Conservation (phyloP, 2,329 filamentous ascomycete genomes). For the Pestalotiopsis sp. region DNA sequence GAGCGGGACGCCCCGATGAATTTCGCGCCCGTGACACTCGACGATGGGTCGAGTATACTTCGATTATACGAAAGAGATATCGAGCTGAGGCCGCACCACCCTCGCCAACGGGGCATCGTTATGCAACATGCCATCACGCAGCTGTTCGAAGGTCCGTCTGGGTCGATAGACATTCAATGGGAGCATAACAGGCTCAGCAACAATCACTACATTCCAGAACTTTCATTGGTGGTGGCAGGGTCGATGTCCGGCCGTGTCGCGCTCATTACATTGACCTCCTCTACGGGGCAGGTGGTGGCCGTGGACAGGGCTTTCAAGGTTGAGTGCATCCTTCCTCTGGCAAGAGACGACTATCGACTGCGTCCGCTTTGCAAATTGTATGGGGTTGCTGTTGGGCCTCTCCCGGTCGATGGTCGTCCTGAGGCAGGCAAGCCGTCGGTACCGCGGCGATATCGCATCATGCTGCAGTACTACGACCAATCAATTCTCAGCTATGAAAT, state of each 20-base stretch:
- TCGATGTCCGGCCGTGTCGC: slow-evolving; percentile 68
- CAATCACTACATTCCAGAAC: slow-evolving; percentile 65
- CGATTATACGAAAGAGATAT: slow-evolving; percentile 52
- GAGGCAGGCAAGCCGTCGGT: slow-evolving; percentile 28
- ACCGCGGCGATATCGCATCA: slow-evolving; percentile 48
- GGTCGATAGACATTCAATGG: slow-evolving; percentile 30
- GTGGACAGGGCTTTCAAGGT: slow-evolving; percentile 52
- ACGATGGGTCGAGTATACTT: slow-evolving; percentile 37
- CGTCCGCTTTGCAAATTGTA: slow-evolving; percentile 57
- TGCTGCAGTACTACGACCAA: slow-evolving; percentile 74
- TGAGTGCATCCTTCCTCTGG: slow-evolving; percentile 54
- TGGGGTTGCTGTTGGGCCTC: slow-evolving; percentile 68
- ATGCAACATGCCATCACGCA: slow-evolving; percentile 31
- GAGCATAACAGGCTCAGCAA: slow-evolving; percentile 61
- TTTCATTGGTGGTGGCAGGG: slow-evolving; percentile 70
- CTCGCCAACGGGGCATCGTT: slow-evolving; percentile 32
- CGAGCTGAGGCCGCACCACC: slow-evolving; percentile 42
- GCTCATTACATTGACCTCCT: slow-evolving; percentile 62
- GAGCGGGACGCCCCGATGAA: not conserved
- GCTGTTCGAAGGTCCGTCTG: slow-evolving; percentile 24
- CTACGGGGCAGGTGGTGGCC: slow-evolving; percentile 24
- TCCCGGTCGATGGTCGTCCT: slow-evolving; percentile 49
- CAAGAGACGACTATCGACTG: slow-evolving; percentile 45
- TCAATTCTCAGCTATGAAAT: slow-evolving; percentile 72
- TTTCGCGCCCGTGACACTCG: slow-evolving; percentile 5